Evolutionary conservation across 345 rosid species (phyloP).

Genomic region (Cardamine resedifolia): DNA sequence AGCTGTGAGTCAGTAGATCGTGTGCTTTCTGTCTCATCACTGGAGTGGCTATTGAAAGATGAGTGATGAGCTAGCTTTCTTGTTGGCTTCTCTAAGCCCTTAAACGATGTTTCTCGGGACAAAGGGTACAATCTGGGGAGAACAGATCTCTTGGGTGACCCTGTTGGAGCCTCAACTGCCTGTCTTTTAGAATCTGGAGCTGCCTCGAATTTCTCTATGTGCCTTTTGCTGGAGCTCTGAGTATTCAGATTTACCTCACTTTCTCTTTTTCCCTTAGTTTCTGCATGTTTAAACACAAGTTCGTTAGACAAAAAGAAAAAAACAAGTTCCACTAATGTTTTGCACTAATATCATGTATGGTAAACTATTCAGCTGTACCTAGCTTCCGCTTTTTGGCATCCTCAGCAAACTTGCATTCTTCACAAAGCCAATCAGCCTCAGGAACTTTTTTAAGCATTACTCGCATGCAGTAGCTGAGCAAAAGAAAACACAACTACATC

Average conservation of each 20-base stretch:
- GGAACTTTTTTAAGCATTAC: conserved; percentile 82
- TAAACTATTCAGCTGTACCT: conserved; percentile 45
- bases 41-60: conserved; percentile 41
- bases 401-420: conserved; percentile 81
- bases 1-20: conserved; percentile 51
- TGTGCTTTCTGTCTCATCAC: conserved; percentile 49
- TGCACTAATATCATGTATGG: conserved; percentile 20
- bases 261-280: conserved; percentile 49
- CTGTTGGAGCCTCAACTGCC: conserved; percentile 57
- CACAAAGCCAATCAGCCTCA: conserved; percentile 93
- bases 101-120: conserved; percentile 57
- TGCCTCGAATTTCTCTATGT: conserved; percentile 50
- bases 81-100: conserved; percentile 62
- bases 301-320: conserved; percentile 15
- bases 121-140: conserved; percentile 48
- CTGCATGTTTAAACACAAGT: conserved; percentile 43
- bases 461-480: conserved; percentile 90
- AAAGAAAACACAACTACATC: conserved; percentile 21
- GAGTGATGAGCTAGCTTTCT: conserved; percentile 49
- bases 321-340: neutral
- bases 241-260: conserved; percentile 32
- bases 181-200: conserved; percentile 53
- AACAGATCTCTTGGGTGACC: conserved; percentile 57
- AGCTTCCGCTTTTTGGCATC: conserved; percentile 58
- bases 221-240: conserved; percentile 56